Evolutionary conservation across 2,329 filamentous ascomycete genomes (phyloP).

Genomic region (Neophaeococcomyces mojaviensis): DNA sequence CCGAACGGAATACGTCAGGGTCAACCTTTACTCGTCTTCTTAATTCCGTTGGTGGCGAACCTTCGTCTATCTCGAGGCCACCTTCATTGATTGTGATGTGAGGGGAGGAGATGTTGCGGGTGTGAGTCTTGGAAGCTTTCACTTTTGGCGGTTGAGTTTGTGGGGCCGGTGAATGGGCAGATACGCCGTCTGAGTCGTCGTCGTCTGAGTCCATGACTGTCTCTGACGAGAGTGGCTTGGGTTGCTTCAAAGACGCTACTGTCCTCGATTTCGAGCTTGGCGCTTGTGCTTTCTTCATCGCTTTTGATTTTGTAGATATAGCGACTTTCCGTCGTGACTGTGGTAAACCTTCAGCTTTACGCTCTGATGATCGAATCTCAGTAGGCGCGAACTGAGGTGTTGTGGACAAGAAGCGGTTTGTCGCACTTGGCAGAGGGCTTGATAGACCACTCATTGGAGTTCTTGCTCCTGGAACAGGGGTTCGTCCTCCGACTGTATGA

Average conservation of each 20-base stretch:
- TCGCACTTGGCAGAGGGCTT: constrained; percentile 28
- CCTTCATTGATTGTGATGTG: constrained; percentile 25
- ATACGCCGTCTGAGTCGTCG: constrained; percentile 7
- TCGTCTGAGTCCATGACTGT: constrained; percentile 18
- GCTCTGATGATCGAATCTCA: constrained; percentile 9
- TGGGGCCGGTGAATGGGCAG: not conserved
- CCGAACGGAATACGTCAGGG: constrained; percentile 17
- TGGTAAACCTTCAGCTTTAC: not conserved
- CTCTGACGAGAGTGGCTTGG: constrained; percentile 12
- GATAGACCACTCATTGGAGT: constrained; percentile 30
- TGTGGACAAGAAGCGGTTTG: constrained; percentile 24
- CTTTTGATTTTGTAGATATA: constrained; percentile 16
- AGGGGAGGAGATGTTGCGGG: not conserved
- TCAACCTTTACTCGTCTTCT: constrained; percentile 13
- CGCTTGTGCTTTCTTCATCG: constrained; percentile 11
- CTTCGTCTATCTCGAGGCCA: constrained; percentile 43
- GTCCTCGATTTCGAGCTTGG: constrained; percentile 1
- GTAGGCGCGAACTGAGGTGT: constrained; percentile 29
- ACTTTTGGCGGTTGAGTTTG: not conserved
- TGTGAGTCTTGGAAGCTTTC: not conserved
- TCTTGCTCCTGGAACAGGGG: constrained; percentile 18
- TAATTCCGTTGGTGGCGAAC: constrained; percentile 34
- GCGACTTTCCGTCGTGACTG: constrained; percentile 3
- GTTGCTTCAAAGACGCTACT: not conserved
- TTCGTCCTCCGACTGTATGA: constrained; percentile 13